phyloP scores from a whole-genome alignment of 2,329 filamentous ascomycete genomes.

The Fusarium illudens region DNA sequence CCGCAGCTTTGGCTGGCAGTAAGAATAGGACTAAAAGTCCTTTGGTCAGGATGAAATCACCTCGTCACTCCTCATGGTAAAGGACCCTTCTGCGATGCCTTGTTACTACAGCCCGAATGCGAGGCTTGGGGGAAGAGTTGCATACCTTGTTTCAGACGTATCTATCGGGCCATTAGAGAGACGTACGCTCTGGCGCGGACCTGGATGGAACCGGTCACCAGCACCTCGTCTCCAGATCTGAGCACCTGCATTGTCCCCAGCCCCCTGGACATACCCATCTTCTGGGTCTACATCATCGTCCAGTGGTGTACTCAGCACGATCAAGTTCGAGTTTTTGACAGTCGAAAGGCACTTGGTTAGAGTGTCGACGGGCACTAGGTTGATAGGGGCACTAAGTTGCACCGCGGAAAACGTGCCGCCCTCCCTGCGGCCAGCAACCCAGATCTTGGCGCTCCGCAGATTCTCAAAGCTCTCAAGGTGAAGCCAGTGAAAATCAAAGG shows the following conservation, averaged over 20 bases:
- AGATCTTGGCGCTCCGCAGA: not conserved
- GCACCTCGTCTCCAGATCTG: not conserved
- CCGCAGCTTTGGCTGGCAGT: no score
- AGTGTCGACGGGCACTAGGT: not conserved
- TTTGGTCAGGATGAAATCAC: not conserved
- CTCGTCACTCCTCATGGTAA: not conserved
- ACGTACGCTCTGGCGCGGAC: no score
- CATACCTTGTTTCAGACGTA: not conserved
- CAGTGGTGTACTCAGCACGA: not conserved
- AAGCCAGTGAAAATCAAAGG: not conserved
- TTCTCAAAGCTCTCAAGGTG: not conserved
- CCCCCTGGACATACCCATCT: not conserved
- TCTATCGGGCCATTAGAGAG: not conserved
- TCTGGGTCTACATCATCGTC: not conserved
- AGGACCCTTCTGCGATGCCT: not conserved
- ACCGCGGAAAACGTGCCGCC: not conserved
- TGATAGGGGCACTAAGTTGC: not conserved
- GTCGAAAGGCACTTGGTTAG: not conserved
- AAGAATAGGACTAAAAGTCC: no score
- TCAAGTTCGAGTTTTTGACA: not conserved
- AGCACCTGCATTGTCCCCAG: not conserved
- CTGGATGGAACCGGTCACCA: not conserved
- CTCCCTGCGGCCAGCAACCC: not conserved
- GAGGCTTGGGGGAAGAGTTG: no score
- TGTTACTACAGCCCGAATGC: not conserved